Percentiles rank a stretch among this genome's conserved stretches.
phyloP scores from a whole-genome alignment of 2,329 filamentous ascomycete genomes.

The Neonectria neomacrospora region DNA sequence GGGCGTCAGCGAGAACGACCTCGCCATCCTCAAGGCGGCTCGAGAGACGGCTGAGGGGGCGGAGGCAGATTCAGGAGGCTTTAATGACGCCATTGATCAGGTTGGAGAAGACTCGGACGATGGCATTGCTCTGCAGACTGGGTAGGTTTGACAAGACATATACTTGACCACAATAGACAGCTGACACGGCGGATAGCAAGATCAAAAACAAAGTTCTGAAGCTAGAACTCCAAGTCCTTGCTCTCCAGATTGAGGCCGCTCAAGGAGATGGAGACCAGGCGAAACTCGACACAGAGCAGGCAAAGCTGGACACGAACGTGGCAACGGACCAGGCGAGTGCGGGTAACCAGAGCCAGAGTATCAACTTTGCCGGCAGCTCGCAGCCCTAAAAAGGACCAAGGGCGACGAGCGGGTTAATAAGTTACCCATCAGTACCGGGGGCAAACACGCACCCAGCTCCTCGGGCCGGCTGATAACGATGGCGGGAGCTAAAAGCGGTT shows the following conservation, averaged over 20 bases:
- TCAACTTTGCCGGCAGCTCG: slow-evolving; percentile 46
- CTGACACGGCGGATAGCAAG: slow-evolving; percentile 49
- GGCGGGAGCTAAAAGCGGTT: background rate
- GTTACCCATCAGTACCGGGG: background rate
- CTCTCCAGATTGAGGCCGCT: slow-evolving; percentile 62
- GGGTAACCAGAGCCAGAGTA: slow-evolving; percentile 50
- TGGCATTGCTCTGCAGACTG: slow-evolving; percentile 60
- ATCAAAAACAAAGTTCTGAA: slow-evolving; percentile 72
- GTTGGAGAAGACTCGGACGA: slow-evolving; percentile 52
- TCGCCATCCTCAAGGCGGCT: slow-evolving; percentile 62
- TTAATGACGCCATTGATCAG: slow-evolving; percentile 62
- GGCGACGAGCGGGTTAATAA: too few species aligned
- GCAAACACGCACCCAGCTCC: background rate
- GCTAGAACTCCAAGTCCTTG: slow-evolving; percentile 62
- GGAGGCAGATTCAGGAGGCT: slow-evolving; percentile 57
- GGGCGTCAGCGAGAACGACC: slow-evolving; percentile 58
- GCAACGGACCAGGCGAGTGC: slow-evolving; percentile 49
- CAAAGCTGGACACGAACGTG: slow-evolving; percentile 66
- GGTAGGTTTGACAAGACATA: slow-evolving; percentile 36
- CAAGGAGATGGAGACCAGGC: slow-evolving; percentile 57
- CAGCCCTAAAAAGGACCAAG: slow-evolving; percentile 12
- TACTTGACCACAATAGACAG: background rate
- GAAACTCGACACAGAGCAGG: slow-evolving; percentile 59
- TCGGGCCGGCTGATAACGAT: background rate
- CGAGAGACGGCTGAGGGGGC: slow-evolving; percentile 62